A percentile compares a stretch with the other conserved stretches of the same genome.
These are phyloP conservation scores for Neocucurbitaria cava DNA, from an alignment of 2,329 filamentous ascomycete species.

Conservation along the genomic window DNA sequence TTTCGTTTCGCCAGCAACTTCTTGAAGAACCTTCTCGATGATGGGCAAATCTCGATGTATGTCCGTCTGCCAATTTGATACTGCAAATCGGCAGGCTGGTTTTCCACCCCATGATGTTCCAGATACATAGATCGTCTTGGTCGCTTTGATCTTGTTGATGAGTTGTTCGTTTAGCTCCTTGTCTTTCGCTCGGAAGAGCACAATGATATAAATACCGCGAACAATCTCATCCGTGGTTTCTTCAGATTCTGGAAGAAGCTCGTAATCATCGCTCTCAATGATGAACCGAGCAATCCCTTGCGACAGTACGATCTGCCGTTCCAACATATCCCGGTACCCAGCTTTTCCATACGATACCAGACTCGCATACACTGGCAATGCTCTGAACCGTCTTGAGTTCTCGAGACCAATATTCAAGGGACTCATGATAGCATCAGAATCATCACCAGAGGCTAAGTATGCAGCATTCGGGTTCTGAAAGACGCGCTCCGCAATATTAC, in stretches of 20 bases:
- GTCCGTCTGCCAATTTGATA: constrained; percentile 84
- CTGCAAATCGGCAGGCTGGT: constrained; percentile 80
- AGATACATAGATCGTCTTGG: constrained; percentile 79
- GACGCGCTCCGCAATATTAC: constrained; percentile 64
- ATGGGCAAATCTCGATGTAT: constrained; percentile 69
- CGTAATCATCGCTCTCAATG: constrained; percentile 66
- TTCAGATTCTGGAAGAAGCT: constrained; percentile 64
- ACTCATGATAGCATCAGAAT: constrained; percentile 66
- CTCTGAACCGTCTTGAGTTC: constrained; percentile 89
- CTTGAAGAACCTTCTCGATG: constrained; percentile 68
- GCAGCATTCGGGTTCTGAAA: constrained; percentile 86
- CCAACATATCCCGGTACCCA: constrained; percentile 74
- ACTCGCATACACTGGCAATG: constrained; percentile 85
- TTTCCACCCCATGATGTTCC: constrained; percentile 78
- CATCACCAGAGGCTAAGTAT: constrained; percentile 66
- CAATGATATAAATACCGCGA: constrained; percentile 69
- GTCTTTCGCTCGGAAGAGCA: constrained; percentile 78
- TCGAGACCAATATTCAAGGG: constrained; percentile 88
- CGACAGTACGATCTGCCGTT: constrained; percentile 74
- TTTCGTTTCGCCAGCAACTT: constrained; percentile 23
- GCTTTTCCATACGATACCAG: constrained; percentile 74
- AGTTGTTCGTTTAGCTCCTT: constrained; percentile 68
- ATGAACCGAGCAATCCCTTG: constrained; percentile 72
- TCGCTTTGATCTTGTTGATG: constrained; percentile 75
- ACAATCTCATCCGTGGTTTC: constrained; percentile 51